Percentiles rank a stretch among this genome's conserved stretches.
These are phyloP conservation scores for Backusella mclennaniae DNA, from an alignment of 192 early-diverging fungal genomes.

Conservation along the genomic window DNA sequence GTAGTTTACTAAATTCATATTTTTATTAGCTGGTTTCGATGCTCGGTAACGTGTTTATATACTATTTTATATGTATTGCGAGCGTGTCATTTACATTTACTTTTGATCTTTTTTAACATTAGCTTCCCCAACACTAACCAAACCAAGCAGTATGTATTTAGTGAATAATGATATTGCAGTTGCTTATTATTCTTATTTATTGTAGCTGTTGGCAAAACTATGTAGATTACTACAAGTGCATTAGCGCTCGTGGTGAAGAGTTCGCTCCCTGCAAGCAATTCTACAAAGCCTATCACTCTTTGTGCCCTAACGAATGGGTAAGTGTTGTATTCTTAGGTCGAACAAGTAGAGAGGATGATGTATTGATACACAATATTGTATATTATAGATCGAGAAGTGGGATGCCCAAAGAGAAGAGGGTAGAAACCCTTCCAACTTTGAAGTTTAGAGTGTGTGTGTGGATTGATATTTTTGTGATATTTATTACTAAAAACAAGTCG, in stretches of 20 bases:
- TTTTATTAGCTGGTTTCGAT: constrained; percentile 53
- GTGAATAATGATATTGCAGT: neutral
- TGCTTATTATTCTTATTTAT: neutral
- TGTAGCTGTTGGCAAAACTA: constrained; percentile 97
- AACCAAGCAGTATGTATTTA: constrained; percentile 69
- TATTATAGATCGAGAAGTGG: constrained; percentile 46
- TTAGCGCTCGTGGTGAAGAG: constrained; percentile 93
- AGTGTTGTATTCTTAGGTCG: constrained; percentile 23
- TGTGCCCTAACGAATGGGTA: constrained; percentile 96
- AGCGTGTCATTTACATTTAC: neutral
- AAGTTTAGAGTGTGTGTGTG: constrained; percentile 26
- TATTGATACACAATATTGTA: neutral
- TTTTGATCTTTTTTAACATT: neutral
- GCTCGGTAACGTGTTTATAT: constrained; percentile 40
- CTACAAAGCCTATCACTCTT: constrained; percentile 71
- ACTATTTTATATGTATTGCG: neutral
- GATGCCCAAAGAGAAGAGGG: constrained; percentile 46
- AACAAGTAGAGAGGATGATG: neutral
- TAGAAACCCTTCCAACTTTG: constrained; percentile 45
- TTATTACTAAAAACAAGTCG: constrained; percentile 1
- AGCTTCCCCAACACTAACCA: constrained; percentile 98
- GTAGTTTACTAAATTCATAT: neutral
- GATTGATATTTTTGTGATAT: neutral
- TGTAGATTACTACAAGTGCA: constrained; percentile 90
- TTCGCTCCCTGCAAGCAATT: constrained; percentile 92